These are phyloP conservation scores for Melocanna baccifera DNA, from an alignment of 176 grass and related monocot genomes.

Conservation along the genomic window DNA sequence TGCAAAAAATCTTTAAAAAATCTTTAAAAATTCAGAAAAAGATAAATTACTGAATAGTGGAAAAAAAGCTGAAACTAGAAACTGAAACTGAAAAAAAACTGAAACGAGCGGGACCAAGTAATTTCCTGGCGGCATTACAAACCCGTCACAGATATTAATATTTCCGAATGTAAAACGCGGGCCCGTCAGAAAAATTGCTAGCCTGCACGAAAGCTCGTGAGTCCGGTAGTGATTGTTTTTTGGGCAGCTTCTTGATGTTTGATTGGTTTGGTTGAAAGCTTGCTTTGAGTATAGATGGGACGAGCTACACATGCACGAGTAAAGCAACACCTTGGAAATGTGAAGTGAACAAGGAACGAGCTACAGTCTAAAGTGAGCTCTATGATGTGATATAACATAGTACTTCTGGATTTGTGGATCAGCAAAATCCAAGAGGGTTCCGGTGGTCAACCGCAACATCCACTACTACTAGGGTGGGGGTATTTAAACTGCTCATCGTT, in stretches of 20 bases:
- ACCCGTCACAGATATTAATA: too few relatives aligned
- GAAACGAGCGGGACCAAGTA: too few relatives aligned
- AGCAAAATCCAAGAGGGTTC: constrained; percentile 13
- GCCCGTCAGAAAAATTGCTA: too few relatives aligned
- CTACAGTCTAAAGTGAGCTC: constrained; percentile 34
- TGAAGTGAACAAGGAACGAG: constrained; percentile 4
- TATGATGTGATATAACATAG: constrained; percentile 44
- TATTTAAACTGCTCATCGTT: background rate
- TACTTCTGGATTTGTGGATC: constrained; percentile 28
- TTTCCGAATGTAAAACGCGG: too few relatives aligned
- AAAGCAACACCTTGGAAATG: constrained; percentile 32
- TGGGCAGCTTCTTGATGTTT: constrained; percentile 23
- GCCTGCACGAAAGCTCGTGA: too few relatives aligned
- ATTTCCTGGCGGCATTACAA: too few relatives aligned
- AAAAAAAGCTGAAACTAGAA: too few relatives aligned
- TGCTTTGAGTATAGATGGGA: constrained; percentile 12
- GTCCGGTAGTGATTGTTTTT: background rate
- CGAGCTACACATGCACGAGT: constrained; percentile 18
- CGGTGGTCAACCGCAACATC: background rate
- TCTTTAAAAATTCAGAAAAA: too few relatives aligned
- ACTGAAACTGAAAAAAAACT: too few relatives aligned
- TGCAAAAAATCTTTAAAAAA: too few relatives aligned
- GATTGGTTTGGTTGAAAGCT: constrained; percentile 22
- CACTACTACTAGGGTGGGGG: background rate
- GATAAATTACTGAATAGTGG: too few relatives aligned